A percentile compares a stretch with the other conserved stretches of the same genome.
Evolutionary conservation across 169 alveolate species (phyloP).

Genomic region (Perkinsus olseni): DNA sequence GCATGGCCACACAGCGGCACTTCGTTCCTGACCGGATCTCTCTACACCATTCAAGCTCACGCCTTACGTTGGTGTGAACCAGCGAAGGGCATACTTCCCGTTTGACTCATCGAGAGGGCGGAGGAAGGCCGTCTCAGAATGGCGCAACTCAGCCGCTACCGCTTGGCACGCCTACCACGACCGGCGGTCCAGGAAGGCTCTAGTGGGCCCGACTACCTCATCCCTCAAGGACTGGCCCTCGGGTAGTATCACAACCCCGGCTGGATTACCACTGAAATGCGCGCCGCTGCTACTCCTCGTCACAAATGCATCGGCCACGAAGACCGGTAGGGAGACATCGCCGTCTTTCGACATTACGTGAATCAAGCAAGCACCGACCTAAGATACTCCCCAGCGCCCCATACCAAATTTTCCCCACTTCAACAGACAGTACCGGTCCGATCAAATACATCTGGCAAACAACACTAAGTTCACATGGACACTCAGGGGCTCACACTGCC

Average conservation of each 20-base stretch:
- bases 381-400: neutral
- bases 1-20: neutral
- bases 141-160: neutral
- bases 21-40: neutral
- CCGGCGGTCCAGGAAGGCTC: neutral
- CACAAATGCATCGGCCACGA: neutral
- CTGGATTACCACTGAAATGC: neutral
- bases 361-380: too few relatives aligned
- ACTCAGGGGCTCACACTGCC: neutral
- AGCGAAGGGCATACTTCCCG: too few relatives aligned
- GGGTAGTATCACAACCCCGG: neutral
- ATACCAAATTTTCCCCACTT: neutral
- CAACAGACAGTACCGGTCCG: neutral
- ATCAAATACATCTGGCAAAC: neutral
- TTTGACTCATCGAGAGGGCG: too few relatives aligned
- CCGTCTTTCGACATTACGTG: neutral
- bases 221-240: neutral
- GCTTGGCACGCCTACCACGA: neutral
- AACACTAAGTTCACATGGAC: neutral
- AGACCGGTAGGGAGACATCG: neutral
- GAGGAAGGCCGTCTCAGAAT: neutral
- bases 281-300: too few relatives aligned
- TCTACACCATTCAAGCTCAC: too few relatives aligned
- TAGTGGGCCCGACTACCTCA: neutral
- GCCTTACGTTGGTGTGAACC: too few relatives aligned